phyloP scores from a whole-genome alignment of 371 early-diverging fungal species.

The Dinochytrium kinnereticum region DNA sequence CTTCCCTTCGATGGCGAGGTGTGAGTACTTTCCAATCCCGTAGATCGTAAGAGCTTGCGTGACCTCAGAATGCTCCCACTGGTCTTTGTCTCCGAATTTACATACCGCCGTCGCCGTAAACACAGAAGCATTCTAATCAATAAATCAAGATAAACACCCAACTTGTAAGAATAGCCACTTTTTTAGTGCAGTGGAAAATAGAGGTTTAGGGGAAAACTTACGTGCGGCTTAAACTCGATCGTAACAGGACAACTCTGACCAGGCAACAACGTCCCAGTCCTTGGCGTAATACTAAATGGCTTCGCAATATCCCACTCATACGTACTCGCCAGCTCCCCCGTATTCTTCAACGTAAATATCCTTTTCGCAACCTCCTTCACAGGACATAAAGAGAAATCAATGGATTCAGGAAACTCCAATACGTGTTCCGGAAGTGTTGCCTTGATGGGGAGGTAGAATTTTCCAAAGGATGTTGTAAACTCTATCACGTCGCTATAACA shows the following conservation, averaged over 20 bases:
- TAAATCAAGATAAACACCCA: no score
- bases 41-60: constrained; percentile 41
- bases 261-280: constrained; percentile 43
- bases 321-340: constrained; percentile 49
- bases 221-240: constrained; percentile 51
- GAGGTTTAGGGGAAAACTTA: constrained; percentile 9
- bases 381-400: constrained; percentile 55
- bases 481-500: constrained; percentile 54
- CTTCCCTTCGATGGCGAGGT: constrained; percentile 43
- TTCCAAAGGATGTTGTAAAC: constrained; percentile 54
- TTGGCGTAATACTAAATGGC: constrained; percentile 49
- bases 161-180: no score
- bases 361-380: constrained; percentile 45
- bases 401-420: constrained; percentile 42
- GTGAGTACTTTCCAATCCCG: constrained; percentile 59
- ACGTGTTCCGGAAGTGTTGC: constrained; percentile 57
- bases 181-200: no score
- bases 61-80: constrained; percentile 45
- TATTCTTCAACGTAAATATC: constrained; percentile 47
- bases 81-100: constrained; percentile 47
- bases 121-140: constrained; percentile 54
- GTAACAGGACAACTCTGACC: constrained; percentile 36
- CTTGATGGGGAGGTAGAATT: constrained; percentile 52
- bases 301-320: constrained; percentile 52
- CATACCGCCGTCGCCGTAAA: constrained; percentile 50